Conservation (phyloP, 805 yeast species). For the Candida andamanensis region DNA sequence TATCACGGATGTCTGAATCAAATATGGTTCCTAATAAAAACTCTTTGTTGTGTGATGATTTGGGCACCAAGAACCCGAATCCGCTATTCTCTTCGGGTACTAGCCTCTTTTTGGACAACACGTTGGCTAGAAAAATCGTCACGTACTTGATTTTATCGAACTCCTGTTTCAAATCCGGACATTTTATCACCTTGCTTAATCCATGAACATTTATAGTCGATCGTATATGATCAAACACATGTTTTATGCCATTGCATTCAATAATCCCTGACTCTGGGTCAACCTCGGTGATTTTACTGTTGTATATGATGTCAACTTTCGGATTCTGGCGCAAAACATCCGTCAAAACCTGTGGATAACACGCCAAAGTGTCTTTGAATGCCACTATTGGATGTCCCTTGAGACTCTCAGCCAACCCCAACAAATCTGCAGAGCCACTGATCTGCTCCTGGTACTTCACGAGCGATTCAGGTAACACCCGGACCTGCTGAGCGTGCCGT, state of each 20-base stretch:
- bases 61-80: conserved; percentile 86
- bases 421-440: conserved; percentile 36
- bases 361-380: conserved; percentile 51
- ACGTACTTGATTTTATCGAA: conserved; percentile 32
- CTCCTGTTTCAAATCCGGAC: conserved; percentile 13
- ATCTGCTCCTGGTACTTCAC: conserved; percentile 32
- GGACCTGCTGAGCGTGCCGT: background rate
- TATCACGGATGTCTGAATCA: conserved; percentile 63
- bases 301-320: conserved; percentile 38
- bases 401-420: conserved; percentile 30
- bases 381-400: conserved; percentile 59
- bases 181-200: conserved; percentile 24
- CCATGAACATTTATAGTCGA: conserved; percentile 49
- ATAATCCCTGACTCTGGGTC: conserved; percentile 14
- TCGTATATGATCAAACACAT: conserved; percentile 51
- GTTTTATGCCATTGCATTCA: conserved; percentile 11
- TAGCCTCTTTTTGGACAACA: conserved; percentile 40
- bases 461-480: conserved; percentile 16
- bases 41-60: conserved; percentile 41
- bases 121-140: conserved; percentile 61
- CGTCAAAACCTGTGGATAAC: conserved; percentile 43
- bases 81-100: conserved; percentile 46
- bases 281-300: conserved; percentile 19
- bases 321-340: conserved; percentile 28
- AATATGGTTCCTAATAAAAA: conserved; percentile 79